These are phyloP conservation scores for Actinomortierella wolfii DNA, from an alignment of 371 early-diverging fungal species.

Conservation along the genomic window DNA sequence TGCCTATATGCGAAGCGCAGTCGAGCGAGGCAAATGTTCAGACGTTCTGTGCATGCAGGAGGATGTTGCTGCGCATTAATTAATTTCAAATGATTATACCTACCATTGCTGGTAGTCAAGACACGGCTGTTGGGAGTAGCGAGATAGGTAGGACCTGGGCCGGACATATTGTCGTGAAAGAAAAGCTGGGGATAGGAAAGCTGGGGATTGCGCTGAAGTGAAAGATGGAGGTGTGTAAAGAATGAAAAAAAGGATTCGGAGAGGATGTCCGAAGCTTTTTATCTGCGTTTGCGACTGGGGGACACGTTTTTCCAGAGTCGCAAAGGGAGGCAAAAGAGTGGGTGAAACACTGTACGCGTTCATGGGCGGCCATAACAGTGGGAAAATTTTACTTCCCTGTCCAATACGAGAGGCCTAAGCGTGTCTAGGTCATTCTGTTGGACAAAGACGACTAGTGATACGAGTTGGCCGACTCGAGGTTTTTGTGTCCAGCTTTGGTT, in stretches of 20 bases:
- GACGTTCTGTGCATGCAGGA: not conserved
- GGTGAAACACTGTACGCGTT: too few relatives aligned
- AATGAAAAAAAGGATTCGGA: conserved; percentile 1
- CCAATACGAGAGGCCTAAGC: too few relatives aligned
- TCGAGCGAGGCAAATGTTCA: not conserved
- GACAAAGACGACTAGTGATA: too few relatives aligned
- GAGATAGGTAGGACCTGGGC: conserved; percentile 21
- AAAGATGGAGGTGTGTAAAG: not conserved
- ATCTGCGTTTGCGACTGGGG: not conserved
- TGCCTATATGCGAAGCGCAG: conserved; percentile 40
- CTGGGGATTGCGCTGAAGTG: not conserved
- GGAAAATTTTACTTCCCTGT: too few relatives aligned
- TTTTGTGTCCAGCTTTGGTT: too few relatives aligned
- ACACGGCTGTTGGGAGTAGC: conserved; percentile 31
- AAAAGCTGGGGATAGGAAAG: not conserved
- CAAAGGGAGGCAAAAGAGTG: too few relatives aligned
- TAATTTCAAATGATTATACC: not conserved
- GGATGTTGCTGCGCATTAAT: conserved; percentile 2
- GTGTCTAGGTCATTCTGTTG: too few relatives aligned
- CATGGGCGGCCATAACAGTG: too few relatives aligned
- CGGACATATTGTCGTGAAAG: conserved; percentile 8
- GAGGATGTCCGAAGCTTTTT: not conserved
- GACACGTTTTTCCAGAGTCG: not conserved
- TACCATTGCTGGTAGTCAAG: conserved; percentile 43
- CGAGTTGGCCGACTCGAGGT: too few relatives aligned